These are phyloP conservation scores for Cucurbita ficifolia DNA, from an alignment of 306 rosid species.

Conservation along the genomic window DNA sequence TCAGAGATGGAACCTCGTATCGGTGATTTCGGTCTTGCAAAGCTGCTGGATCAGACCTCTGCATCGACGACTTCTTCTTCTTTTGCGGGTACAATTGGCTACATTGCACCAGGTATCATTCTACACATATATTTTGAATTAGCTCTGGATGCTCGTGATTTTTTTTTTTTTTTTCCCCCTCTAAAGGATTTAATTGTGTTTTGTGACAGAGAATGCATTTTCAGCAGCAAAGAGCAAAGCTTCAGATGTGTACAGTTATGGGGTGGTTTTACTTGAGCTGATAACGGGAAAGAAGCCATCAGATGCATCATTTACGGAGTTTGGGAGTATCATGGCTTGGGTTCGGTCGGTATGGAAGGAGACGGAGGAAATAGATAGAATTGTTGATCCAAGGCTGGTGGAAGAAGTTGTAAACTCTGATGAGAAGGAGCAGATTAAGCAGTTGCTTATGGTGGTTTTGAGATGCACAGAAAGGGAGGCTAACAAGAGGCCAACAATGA, in stretches of 20 bases:
- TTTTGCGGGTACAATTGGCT: conserved; percentile 62
- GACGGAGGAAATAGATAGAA: conserved; percentile 21
- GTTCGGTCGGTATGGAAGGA: conserved; percentile 35
- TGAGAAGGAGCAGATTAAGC: conserved; percentile 24
- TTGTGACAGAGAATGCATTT: conserved; percentile 50
- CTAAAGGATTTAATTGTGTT: not conserved
- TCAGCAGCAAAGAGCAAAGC: conserved; percentile 28
- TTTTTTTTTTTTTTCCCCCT: not conserved
- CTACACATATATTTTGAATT: not conserved
- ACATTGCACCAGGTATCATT: conserved; percentile 64
- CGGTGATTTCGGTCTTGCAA: conserved; percentile 76
- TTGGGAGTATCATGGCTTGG: conserved; percentile 32
- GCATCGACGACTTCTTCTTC: conserved; percentile 20
- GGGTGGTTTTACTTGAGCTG: conserved; percentile 68
- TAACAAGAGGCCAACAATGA: conserved; percentile 46
- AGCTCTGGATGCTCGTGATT: not conserved
- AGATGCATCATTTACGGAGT: conserved; percentile 36
- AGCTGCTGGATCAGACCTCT: conserved; percentile 51
- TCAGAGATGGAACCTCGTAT: conserved; percentile 73
- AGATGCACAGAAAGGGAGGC: conserved; percentile 50
- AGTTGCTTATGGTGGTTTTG: conserved; percentile 39
- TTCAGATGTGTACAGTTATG: conserved; percentile 63
- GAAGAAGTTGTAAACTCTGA: conserved; percentile 27
- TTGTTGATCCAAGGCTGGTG: conserved; percentile 41
- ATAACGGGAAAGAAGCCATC: conserved; percentile 52